Conservation (phyloP, 2,329 filamentous ascomycete genomes). For the Cordyceps sp. region DNA sequence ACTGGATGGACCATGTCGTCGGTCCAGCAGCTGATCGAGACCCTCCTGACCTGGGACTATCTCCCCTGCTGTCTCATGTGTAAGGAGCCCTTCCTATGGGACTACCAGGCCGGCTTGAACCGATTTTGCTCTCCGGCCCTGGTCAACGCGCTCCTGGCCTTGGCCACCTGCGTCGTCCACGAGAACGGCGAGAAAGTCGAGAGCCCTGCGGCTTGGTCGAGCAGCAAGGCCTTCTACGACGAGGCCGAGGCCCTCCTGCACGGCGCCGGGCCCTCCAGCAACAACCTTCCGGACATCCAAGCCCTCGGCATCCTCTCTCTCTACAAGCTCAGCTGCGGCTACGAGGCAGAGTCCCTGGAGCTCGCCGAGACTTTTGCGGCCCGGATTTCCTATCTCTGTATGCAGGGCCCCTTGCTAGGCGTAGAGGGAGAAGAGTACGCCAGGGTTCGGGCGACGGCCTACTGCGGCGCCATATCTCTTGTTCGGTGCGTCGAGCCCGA, state of each 20-base stretch:
- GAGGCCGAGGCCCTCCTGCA: not conserved
- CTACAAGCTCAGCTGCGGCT: slow-evolving; percentile 2
- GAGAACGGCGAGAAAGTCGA: too few species aligned
- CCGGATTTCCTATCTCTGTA: slow-evolving; percentile 1
- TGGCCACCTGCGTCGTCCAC: slow-evolving; percentile 1
- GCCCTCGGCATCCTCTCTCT: slow-evolving; percentile 4
- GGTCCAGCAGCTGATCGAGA: slow-evolving; percentile 3
- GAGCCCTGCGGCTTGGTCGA: too few species aligned
- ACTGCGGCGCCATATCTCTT: slow-evolving; percentile 5
- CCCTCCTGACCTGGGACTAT: slow-evolving; percentile 3
- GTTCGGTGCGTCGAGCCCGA: slow-evolving; percentile 2
- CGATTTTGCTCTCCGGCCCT: slow-evolving; percentile 5
- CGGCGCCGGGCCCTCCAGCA: not conserved
- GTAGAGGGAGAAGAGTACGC: slow-evolving; percentile 1
- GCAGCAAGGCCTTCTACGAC: not conserved
- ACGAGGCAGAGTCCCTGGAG: slow-evolving; percentile 1
- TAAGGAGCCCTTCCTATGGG: slow-evolving; percentile 1
- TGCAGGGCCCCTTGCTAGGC: not conserved
- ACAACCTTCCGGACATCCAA: slow-evolving; percentile 4
- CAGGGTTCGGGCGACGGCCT: slow-evolving; percentile 1
- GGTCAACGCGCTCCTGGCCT: slow-evolving; percentile 3
- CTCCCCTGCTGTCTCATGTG: slow-evolving; percentile 2
- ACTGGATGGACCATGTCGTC: slow-evolving; percentile 2
- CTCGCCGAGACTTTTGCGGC: slow-evolving; percentile 1
- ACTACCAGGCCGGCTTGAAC: slow-evolving; percentile 1